These are phyloP conservation scores for Closterium sp. DNA, from an alignment of 139 green algal species.

Conservation along the genomic window DNA sequence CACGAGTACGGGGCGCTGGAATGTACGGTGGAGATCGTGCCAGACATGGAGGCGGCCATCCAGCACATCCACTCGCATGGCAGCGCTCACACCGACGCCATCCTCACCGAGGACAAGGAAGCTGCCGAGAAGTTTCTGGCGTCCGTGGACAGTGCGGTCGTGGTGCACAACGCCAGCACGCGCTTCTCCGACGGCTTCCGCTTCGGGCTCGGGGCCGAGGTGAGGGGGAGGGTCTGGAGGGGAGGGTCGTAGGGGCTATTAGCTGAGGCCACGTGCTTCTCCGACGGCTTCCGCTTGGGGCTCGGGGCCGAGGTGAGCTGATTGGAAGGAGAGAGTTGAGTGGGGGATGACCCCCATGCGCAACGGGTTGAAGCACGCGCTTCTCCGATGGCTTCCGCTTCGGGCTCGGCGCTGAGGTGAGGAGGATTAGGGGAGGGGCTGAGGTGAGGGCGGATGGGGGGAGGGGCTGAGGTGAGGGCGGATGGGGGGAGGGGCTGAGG, in stretches of 20 bases:
- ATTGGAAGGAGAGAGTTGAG: too few species aligned
- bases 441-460: too few species aligned
- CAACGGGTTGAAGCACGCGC: too few species aligned
- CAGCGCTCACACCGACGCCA: constrained; percentile 57
- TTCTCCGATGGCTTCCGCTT: constrained; percentile 97
- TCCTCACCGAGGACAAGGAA: constrained; percentile 42
- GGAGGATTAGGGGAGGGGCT: too few species aligned
- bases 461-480: not conserved
- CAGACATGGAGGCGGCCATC: constrained; percentile 74
- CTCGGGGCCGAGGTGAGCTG: constrained; percentile 78
- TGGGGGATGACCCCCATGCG: too few species aligned
- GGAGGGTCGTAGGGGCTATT: too few species aligned
- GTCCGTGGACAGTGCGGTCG: constrained; percentile 86
- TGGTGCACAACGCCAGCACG: constrained; percentile 92
- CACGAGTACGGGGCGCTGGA: constrained; percentile 83
- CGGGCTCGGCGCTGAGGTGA: constrained; percentile 84
- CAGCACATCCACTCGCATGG: constrained; percentile 90
- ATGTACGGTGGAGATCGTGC: constrained; percentile 80
- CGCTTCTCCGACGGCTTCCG: constrained; percentile 95
- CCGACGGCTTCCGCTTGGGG: constrained; percentile 94
- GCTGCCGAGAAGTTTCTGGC: constrained; percentile 81
- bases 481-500: too few species aligned
- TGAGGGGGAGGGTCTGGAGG: too few species aligned
- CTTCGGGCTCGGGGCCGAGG: constrained; percentile 92
- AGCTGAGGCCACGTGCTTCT: too few species aligned